Evolutionary conservation across 2,329 filamentous ascomycete genomes (phyloP).

Genomic region (Paraphoma sp.): DNA sequence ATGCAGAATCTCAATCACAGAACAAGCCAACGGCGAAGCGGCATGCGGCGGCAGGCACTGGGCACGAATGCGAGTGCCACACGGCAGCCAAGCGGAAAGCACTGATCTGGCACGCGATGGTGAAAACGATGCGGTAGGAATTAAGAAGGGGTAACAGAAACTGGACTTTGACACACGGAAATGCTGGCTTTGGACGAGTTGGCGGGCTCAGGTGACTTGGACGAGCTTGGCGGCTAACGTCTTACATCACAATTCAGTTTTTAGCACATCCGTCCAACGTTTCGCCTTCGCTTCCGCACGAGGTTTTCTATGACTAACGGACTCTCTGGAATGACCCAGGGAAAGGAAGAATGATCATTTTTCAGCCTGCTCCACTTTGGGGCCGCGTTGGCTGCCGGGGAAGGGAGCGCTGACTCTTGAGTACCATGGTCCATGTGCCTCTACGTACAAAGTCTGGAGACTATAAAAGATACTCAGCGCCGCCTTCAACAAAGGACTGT

Average conservation of each 20-base stretch:
- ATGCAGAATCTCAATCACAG: conserved; percentile 4
- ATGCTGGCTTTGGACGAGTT: too few relatives aligned
- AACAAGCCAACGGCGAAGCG: conserved; percentile 9
- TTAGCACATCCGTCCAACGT: too few relatives aligned
- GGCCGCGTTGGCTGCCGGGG: conserved; percentile 32
- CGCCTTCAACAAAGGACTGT: conserved; percentile 9
- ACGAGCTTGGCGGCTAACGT: too few relatives aligned
- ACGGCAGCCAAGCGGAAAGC: background rate
- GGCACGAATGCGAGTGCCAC: conserved; percentile 11
- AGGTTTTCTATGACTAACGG: too few relatives aligned
- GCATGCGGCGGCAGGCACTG: background rate
- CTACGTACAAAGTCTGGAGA: conserved; percentile 8
- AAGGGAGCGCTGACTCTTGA: conserved; percentile 33
- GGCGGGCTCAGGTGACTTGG: too few relatives aligned
- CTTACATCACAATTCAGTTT: too few relatives aligned
- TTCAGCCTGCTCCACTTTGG: conserved; percentile 25
- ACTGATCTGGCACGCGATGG: background rate
- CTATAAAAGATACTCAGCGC: conserved; percentile 35
- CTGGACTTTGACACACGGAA: too few relatives aligned
- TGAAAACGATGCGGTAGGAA: background rate
- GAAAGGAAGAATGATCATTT: conserved; percentile 1
- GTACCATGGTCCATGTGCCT: conserved; percentile 37
- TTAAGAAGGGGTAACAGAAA: too few relatives aligned
- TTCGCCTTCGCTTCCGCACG: too few relatives aligned
- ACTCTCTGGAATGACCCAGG: background rate